Base-by-base conservation (phyloP, 2,329 filamentous ascomycete species). In the Corniculantispora saksenae region DNA sequence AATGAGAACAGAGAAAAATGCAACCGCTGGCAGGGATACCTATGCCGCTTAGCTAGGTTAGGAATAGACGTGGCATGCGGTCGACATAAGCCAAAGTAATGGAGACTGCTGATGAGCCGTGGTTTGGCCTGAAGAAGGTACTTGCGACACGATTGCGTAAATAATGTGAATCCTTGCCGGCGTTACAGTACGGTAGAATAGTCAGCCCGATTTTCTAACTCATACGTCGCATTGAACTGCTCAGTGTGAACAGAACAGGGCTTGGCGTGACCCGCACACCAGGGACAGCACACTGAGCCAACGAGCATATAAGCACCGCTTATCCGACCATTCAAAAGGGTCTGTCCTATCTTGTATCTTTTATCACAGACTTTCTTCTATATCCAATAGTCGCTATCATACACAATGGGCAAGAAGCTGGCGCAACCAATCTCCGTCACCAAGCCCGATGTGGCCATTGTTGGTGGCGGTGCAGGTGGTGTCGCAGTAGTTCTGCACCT, bases 401-500 rank as follows among this genome's bases (percentile, higher is more conserved):
- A 23, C 54, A 53, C 29, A n/a, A 64, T 64, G 54, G 61, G 54
- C 7, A 64, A 64, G 23, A 58, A 45, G 21, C 54, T 64, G 23
- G 43, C 54, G 19, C 54, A 64, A 58, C 8, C 54, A 13, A 45
- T 38, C 19, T 2, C 45, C 54, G 19, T 21, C 32, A 58, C 53
- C 27, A 50, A 51, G 40, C 35, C 61, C 38, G 63, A 65, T 53
- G 58, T 65, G 40, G 63, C 27, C 1, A 51, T 65, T n/a, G 23
- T 65, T 5, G 63, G 63, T 32, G 63, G 63, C 17, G 63, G 63
- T 13, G 63, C 63, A 2, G 53, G 40, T 15, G 63, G 63, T n/a
- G 50, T 65, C n/a, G 58, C 63, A 23, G 63, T 65, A 8, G 58
- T n/a, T 3, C 43, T 65, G 25, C 63, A 65, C 29, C 47, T 65